phyloP scores from a whole-genome alignment of 805 yeast genomes.

The Teunomyces atbi region DNA sequence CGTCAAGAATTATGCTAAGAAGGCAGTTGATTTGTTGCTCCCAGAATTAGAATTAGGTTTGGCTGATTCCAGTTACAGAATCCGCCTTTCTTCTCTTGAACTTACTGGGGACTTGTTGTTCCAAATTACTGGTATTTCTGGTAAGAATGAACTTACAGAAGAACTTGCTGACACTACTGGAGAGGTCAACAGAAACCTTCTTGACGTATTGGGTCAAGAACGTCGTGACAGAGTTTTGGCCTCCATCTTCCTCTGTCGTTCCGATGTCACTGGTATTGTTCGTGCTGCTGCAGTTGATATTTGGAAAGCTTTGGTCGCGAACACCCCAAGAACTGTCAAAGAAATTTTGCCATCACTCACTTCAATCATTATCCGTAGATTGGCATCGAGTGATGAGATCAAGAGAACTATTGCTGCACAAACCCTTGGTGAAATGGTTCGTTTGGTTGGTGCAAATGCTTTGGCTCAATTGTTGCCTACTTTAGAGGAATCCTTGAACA shows the following conservation, averaged over 20 bases:
- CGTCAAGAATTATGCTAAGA: conserved; percentile 86
- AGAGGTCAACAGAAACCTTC: conserved; percentile 60
- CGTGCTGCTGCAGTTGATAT: conserved; percentile 88
- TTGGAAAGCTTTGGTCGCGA: conserved; percentile 95
- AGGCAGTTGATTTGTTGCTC: conserved; percentile 86
- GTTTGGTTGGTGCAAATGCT: conserved; percentile 89
- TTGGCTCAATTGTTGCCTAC: conserved; percentile 83
- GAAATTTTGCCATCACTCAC: conserved; percentile 87
- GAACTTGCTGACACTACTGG: conserved; percentile 46
- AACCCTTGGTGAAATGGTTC: conserved; percentile 90
- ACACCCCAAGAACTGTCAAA: conserved; percentile 91
- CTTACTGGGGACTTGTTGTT: conserved; percentile 91
- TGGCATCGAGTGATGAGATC: conserved; percentile 77
- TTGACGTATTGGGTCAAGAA: conserved; percentile 79
- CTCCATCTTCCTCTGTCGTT: conserved; percentile 88
- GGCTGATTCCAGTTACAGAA: conserved; percentile 77
- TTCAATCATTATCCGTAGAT: conserved; percentile 70
- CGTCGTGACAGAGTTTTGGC: conserved; percentile 86
- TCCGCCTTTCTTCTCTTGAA: conserved; percentile 90
- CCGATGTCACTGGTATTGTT: conserved; percentile 84
- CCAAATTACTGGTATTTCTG: conserved; percentile 89
- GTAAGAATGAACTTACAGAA: conserved; percentile 66
- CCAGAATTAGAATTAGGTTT: conserved; percentile 94
- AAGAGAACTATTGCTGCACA: conserved; percentile 89
- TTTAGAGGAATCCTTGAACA: conserved; percentile 59